Percentiles rank a stretch among this genome's conserved stretches.
Evolutionary conservation across 176 grass and related monocot species (phyloP).

Genomic region (Zoysia japonica): DNA sequence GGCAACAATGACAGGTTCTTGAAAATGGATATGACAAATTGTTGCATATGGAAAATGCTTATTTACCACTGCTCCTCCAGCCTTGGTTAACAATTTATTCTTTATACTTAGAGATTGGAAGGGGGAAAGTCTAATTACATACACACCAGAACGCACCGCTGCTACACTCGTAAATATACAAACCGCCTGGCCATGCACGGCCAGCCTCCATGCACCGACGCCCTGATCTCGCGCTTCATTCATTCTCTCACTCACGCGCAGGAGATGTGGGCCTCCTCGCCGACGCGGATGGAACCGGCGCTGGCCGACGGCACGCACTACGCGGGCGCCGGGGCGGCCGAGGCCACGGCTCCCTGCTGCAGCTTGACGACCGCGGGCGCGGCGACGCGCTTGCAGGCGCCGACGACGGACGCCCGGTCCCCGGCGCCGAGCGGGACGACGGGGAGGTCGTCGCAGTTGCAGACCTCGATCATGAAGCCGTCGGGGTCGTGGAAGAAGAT

Average conservation of each 20-base stretch:
- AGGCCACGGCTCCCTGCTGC: background rate
- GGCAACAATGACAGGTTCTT: background rate
- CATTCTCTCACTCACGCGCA: slow-evolving; percentile 36
- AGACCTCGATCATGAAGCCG: slow-evolving; percentile 95
- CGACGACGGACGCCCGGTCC: background rate
- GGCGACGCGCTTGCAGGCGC: slow-evolving; percentile 50
- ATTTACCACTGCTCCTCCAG: background rate
- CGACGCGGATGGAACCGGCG: slow-evolving; percentile 36
- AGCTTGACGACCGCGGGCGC: slow-evolving; percentile 10
- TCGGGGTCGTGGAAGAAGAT: slow-evolving; percentile 93
- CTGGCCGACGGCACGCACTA: slow-evolving; percentile 32
- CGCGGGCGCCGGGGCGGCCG: background rate
- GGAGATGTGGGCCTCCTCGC: slow-evolving; percentile 65
- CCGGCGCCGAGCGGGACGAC: slow-evolving; percentile 52
- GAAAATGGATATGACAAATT: background rate
- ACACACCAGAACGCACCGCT: background rate
- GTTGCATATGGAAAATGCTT: background rate
- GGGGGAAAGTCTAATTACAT: background rate
- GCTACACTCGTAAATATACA: background rate
- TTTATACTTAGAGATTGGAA: background rate
- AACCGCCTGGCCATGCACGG: background rate
- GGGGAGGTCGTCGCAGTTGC: slow-evolving; percentile 85
- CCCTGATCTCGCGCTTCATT: too few species aligned
- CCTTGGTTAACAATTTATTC: background rate
- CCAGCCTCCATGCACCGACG: background rate